Evolutionary conservation across 345 rosid species (phyloP), one percentile per base, ranked within the genome.

Genomic region (Populus simonii): DNA sequence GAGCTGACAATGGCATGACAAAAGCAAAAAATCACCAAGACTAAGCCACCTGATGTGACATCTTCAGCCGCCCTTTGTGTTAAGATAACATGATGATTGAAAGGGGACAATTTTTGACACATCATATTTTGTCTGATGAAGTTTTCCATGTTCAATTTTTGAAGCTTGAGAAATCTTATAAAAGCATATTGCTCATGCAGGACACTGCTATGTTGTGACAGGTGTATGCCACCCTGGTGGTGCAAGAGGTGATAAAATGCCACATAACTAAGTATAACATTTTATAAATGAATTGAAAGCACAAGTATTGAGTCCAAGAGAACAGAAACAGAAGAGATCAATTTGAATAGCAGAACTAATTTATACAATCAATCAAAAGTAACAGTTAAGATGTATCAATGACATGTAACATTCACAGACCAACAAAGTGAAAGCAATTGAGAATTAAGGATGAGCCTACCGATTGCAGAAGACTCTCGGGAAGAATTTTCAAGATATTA

Each of bases 401-500:
- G 36, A 51, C 23, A 36, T 59, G 80, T 51, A n/a, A 25, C 25
- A 18, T 10, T 27, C 65, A 79, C 41, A 35, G 22, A 45, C 29
- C 35, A 47, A 27, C 5, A 38, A 43, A 39, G 29, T 59, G 15
- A 38, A 76, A 57, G 72, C 12, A 33, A 22, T 38, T 59, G 43
- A 45, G 53, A 67, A 69, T 29, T 51, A 29, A 20, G 63, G 73
- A 69, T 66, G 62, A 61, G 70, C 91, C 87, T 85, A 91, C 98
- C 80, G 95, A 84, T 78, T 86, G 86, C 76, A 86, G 79, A 77
- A 94, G 90, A 72, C 76, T 78, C 59, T 72, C 83, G 13, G 94
- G 89, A 70, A 94, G 89, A 74, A 90, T 81, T 78, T 82, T 84
- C 73, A 81, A 85, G 75, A 82, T 74, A 55, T 86, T 90, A 79